Conservation (phyloP, 2,329 filamentous ascomycete genomes). For the Epichloe coenophiala region DNA sequence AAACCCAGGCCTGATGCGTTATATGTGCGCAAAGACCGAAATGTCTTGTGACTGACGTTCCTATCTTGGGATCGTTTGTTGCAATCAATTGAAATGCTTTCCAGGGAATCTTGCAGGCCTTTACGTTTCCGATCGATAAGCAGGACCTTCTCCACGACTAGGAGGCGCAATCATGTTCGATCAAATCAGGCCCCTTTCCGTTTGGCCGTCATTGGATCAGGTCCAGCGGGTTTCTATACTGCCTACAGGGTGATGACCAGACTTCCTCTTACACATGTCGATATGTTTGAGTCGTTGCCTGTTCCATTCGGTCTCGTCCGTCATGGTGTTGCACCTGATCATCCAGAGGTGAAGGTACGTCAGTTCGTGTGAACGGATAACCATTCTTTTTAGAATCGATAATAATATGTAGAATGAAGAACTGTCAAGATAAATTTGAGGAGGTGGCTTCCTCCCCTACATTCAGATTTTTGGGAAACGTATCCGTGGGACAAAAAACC, state of each 20-base stretch:
- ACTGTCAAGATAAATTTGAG: slow-evolving; percentile 87
- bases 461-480: slow-evolving; percentile 87
- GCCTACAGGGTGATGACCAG: slow-evolving; percentile 73
- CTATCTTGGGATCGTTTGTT: not conserved
- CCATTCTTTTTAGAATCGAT: not conserved
- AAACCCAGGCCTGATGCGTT: too few relatives aligned
- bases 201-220: slow-evolving; percentile 82
- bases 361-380: not conserved
- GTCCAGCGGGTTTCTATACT: slow-evolving; percentile 92
- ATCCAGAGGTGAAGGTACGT: slow-evolving; percentile 88
- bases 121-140: not conserved
- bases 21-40: not conserved
- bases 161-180: not conserved
- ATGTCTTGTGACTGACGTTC: not conserved
- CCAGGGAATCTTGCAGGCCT: not conserved
- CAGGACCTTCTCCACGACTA: slow-evolving; percentile 1
- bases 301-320: slow-evolving; percentile 87
- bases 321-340: slow-evolving; percentile 94
- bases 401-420: slow-evolving; percentile 35
- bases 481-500: too few relatives aligned
- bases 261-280: slow-evolving; percentile 57
- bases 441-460: slow-evolving; percentile 70
- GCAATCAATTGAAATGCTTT: not conserved
- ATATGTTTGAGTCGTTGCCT: slow-evolving; percentile 93
- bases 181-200: slow-evolving; percentile 45